These are phyloP conservation scores for Yamadazyma akitaensis DNA, from an alignment of 805 yeast genomes.

Conservation along the genomic window DNA sequence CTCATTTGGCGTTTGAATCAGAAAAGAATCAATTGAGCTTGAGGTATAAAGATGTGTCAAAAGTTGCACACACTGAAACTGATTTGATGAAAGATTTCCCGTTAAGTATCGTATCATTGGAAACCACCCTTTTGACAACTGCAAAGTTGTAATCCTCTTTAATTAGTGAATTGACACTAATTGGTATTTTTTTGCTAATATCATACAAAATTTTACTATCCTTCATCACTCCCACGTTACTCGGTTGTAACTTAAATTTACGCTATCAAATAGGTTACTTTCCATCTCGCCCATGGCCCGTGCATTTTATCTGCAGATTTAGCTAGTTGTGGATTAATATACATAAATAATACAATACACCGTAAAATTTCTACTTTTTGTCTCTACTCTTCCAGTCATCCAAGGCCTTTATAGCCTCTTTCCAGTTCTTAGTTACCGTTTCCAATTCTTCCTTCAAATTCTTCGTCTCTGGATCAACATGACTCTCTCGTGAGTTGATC, in stretches of 20 bases:
- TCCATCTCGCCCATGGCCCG: neutral
- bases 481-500: slow-evolving; percentile 7
- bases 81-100: slow-evolving; percentile 30
- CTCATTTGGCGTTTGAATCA: slow-evolving; percentile 21
- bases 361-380: neutral
- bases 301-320: neutral
- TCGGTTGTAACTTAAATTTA: neutral
- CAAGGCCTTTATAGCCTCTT: slow-evolving; percentile 35
- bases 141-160: neutral
- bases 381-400: slow-evolving; percentile 33
- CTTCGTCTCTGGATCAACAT: slow-evolving; percentile 6
- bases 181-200: neutral
- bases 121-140: slow-evolving; percentile 25
- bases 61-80: slow-evolving; percentile 7
- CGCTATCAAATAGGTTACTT: neutral
- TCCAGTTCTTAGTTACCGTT: slow-evolving; percentile 32
- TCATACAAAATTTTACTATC: no score
- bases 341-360: neutral
- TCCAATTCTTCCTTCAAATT: slow-evolving; percentile 30
- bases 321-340: neutral
- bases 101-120: slow-evolving; percentile 25
- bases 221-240: neutral
- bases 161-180: neutral
- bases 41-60: slow-evolving; percentile 15
- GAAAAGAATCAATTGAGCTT: slow-evolving; percentile 12